Base-by-base conservation (phyloP, 371 early-diverging fungal species). In the Mucor lusitanicus region DNA sequence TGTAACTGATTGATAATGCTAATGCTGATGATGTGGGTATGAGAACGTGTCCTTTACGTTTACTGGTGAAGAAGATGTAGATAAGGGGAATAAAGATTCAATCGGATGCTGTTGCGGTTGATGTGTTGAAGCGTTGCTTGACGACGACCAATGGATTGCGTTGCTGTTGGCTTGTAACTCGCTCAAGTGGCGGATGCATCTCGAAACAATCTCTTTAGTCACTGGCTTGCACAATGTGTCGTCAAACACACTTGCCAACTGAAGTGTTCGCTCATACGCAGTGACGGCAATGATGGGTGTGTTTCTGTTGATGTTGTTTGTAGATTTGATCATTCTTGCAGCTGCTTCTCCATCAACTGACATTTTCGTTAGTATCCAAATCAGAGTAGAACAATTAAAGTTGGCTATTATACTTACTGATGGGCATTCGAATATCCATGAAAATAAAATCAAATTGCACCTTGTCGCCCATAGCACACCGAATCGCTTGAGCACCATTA, bases 381-480 rank as follows among this genome's bases (percentile, higher is more conserved):
- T 46, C 8, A 46, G 6, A 12, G 17, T 9, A 19, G 17, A 19
- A 19, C 19, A n/a, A n/a, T n/a, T n/a, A n/a, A n/a, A n/a, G n/a
- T n/a, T n/a, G n/a, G n/a, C n/a, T n/a, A n/a, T n/a, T n/a, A 28
- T n/a, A 85, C 90, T 85, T 88, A 93, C 92, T 85, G 48, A 95
- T 92, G 1, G 96, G 96, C 95, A 96, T 95, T 9, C 90, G 83
- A n/a, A 94, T 90, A 66, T 95, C 95, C 92, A 95, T 92, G 65
- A 97, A 95, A 35, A 97, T 95, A 27, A 95, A 83, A 65, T 95
- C 95, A 80, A 93, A 97, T 69, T 86, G 89, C 25, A 94, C 90
- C 58, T 70, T 70, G 57, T 91, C 88, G 0, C 94, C 94, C 90
- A 96, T 92, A 1, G 94, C 94, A 62, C 88, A 90, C 39, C 94